phyloP scores from a whole-genome alignment of 805 yeast species.

The Metschnikowia corniflorae region DNA sequence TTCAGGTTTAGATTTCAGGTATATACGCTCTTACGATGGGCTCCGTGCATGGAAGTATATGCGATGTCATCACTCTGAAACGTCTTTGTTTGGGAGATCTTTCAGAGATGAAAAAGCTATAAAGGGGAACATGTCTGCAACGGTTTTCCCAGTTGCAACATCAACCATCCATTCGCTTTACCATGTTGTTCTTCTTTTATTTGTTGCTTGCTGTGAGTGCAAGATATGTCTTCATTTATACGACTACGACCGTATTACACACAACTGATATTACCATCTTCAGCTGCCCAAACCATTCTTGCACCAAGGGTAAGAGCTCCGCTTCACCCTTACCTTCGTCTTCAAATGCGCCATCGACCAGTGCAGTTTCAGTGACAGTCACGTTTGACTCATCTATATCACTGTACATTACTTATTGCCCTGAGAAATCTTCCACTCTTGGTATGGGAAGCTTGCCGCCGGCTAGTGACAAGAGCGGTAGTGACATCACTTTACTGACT shows the following conservation, averaged over 20 bases:
- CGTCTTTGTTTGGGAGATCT: neutral
- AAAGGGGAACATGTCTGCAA: conserved; percentile 4
- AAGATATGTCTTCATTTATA: neutral
- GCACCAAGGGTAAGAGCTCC: too few relatives aligned
- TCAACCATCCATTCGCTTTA: conserved; percentile 6
- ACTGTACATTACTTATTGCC: conserved; percentile 7
- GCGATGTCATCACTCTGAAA: too few relatives aligned
- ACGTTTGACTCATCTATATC: conserved; percentile 1
- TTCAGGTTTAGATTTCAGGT: too few relatives aligned
- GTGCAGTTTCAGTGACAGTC: neutral
- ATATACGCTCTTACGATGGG: too few relatives aligned
- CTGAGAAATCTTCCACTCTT: conserved; percentile 2
- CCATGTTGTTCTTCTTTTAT: conserved; percentile 9
- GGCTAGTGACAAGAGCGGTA: neutral
- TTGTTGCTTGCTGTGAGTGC: conserved; percentile 8
- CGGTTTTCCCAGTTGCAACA: neutral
- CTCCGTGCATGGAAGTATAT: too few relatives aligned
- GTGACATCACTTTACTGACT: neutral
- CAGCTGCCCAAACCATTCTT: neutral
- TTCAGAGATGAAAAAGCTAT: conserved; percentile 4
- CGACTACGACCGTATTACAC: neutral
- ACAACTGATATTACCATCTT: neutral
- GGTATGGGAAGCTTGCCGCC: conserved; percentile 2
- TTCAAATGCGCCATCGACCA: neutral
- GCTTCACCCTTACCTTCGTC: neutral